Base-by-base conservation (phyloP, 257 asterid genomes). In the Fraxinus anomala region DNA sequence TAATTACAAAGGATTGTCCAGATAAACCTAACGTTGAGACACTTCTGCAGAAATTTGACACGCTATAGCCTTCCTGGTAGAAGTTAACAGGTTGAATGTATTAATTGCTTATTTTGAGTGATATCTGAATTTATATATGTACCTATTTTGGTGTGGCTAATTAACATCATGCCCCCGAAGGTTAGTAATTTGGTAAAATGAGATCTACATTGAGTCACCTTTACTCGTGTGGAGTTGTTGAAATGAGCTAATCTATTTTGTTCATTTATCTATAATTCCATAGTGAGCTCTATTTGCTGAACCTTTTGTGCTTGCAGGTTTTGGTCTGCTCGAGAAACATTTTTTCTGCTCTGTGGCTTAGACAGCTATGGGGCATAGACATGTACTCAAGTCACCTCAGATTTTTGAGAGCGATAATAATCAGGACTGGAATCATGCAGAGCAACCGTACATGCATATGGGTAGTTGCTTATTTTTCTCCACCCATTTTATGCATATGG, bases 401-500 rank as follows among this genome's bases (percentile, higher is more conserved):
- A 74, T 73, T 73, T 77, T 86, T 70, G 96, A 89, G 80, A 83
- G 86, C 3, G 97, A 89, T 24, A 80, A 78, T 75, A 91, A 92
- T 30, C 95, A 83, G 75, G 92, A 89, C 49, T 88, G 90, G 90
- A 85, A 86, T 83, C 84, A 80, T 66, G 77, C 80, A 31, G 95
- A 89, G 51, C 95, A 87, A 77, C 88, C 93, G 39, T 87, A 81
- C 84, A 56, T 87, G 82, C 89, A 87, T 78, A 84, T 80, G 70
- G 96, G 36, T 33, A 33, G 36, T 33, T 33, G 36, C 36, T 33
- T 33, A 33, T 33, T 4, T 31, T 33, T 33, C 36, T 33, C 36
- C 36, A 3, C 36, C 36, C 36, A 33, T 4, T 33, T 33, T 33
- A 33, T 33, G 31, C 40, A 68, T 30, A 16, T 14, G n/a, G 59